Evolutionary conservation across 331 rosid species (phyloP).

Genomic region (Prunus yedoensis): DNA sequence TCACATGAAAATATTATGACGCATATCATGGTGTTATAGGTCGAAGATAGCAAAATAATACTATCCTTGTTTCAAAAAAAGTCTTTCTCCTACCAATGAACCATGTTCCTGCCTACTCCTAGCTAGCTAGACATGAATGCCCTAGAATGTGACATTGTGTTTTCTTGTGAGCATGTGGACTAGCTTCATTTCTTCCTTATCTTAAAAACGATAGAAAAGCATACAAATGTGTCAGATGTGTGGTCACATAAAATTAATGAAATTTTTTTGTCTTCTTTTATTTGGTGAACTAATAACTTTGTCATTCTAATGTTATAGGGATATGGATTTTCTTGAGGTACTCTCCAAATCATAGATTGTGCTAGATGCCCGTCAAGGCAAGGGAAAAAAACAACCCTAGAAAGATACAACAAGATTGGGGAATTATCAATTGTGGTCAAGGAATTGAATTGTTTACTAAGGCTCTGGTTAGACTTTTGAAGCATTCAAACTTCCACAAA

Average conservation of each 20-base stretch:
- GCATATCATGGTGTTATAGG: rapidly evolving
- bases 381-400: neutral
- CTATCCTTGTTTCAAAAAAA: too few species aligned
- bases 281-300: neutral
- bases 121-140: neutral
- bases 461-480: neutral
- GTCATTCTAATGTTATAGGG: constrained; percentile 4
- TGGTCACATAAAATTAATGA: constrained; percentile 32
- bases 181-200: constrained; percentile 45
- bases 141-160: constrained; percentile 5
- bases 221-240: constrained; percentile 40
- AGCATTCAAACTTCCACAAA: neutral
- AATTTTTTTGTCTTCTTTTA: neutral
- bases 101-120: too few species aligned
- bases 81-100: too few species aligned
- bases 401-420: neutral
- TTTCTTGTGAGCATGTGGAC: constrained; percentile 38
- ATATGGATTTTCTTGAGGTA: neutral
- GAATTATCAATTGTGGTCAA: neutral
- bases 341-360: neutral
- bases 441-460: neutral
- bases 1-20: too few species aligned
- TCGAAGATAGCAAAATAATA: too few species aligned
- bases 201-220: constrained; percentile 16
- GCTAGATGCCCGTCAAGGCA: constrained; percentile 3